These are phyloP conservation scores for Daldinia eschscholtzii DNA, from an alignment of 2,329 filamentous ascomycete genomes.

Conservation along the genomic window DNA sequence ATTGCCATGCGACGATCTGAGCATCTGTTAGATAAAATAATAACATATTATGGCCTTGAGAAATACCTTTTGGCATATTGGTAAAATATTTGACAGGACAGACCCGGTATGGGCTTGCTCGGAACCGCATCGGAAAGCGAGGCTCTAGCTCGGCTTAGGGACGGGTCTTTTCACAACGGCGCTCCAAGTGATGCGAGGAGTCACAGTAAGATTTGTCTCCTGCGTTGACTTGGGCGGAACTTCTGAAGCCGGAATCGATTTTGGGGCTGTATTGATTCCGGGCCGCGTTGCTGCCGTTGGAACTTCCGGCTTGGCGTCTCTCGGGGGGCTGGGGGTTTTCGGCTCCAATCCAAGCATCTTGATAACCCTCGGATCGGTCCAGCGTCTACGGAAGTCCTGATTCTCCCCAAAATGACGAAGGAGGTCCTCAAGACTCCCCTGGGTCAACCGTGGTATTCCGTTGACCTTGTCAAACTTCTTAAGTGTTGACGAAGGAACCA, in stretches of 20 bases:
- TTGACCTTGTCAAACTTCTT: conserved; percentile 38
- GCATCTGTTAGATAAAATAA: too few relatives aligned
- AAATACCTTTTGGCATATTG: too few relatives aligned
- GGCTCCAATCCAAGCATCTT: conserved; percentile 5
- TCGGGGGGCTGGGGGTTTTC: neutral
- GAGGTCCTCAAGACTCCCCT: conserved; percentile 37
- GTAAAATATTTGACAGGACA: too few relatives aligned
- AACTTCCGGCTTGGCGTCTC: neutral
- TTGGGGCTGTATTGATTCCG: neutral
- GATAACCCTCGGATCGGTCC: conserved; percentile 17
- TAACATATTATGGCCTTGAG: too few relatives aligned
- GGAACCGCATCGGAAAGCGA: too few relatives aligned
- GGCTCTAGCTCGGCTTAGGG: too few relatives aligned
- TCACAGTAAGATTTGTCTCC: too few relatives aligned
- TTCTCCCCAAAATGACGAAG: conserved; percentile 24
- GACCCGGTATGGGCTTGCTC: too few relatives aligned
- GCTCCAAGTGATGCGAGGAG: neutral
- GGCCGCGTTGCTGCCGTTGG: neutral
- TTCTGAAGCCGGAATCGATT: neutral
- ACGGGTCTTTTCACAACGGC: neutral
- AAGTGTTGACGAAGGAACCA: conserved; percentile 46
- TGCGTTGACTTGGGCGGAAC: neutral
- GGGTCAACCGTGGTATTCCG: conserved; percentile 30
- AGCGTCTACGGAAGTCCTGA: conserved; percentile 9
- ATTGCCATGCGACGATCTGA: too few relatives aligned